Percentiles rank a stretch among this genome's conserved stretches.
These are phyloP conservation scores for Thinopyrum elongatum DNA, from an alignment of 176 grass and related monocot genomes.

Conservation along the genomic window DNA sequence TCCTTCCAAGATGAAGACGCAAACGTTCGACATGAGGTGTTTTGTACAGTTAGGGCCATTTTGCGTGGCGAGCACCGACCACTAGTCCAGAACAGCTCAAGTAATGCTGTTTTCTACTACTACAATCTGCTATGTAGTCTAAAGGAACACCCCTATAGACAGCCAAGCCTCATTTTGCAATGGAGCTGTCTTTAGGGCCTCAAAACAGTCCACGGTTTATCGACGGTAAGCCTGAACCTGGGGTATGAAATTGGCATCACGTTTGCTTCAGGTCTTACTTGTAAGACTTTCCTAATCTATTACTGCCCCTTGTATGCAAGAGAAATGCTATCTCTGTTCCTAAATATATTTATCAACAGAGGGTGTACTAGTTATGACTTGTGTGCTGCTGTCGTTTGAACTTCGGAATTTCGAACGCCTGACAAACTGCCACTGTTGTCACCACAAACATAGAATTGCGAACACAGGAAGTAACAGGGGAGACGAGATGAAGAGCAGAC, in stretches of 20 bases:
- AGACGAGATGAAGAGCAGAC: not conserved
- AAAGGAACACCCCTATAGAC: not conserved
- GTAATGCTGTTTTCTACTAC: not conserved
- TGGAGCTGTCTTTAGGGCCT: not conserved
- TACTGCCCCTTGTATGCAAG: not conserved
- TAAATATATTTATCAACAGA: not conserved
- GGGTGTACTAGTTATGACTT: not conserved
- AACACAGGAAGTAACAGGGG: not conserved
- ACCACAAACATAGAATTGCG: not conserved
- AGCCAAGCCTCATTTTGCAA: constrained; percentile 23
- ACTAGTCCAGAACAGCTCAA: not conserved
- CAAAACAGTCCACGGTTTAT: not conserved
- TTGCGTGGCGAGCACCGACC: constrained; percentile 25
- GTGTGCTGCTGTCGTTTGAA: not conserved
- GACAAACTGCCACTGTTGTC: not conserved
- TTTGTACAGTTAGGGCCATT: not conserved
- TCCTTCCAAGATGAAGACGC: not conserved
- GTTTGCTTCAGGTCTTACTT: not conserved
- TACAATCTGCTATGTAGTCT: not conserved
- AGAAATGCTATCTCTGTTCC: too few relatives aligned
- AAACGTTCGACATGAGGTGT: not conserved
- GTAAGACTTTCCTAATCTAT: not conserved
- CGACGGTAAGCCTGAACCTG: not conserved
- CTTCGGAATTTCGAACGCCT: too few relatives aligned
- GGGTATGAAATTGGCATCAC: not conserved